Base-by-base conservation (phyloP, 768 basidiomycete genomes). In the Rhodotorula paludigena region DNA sequence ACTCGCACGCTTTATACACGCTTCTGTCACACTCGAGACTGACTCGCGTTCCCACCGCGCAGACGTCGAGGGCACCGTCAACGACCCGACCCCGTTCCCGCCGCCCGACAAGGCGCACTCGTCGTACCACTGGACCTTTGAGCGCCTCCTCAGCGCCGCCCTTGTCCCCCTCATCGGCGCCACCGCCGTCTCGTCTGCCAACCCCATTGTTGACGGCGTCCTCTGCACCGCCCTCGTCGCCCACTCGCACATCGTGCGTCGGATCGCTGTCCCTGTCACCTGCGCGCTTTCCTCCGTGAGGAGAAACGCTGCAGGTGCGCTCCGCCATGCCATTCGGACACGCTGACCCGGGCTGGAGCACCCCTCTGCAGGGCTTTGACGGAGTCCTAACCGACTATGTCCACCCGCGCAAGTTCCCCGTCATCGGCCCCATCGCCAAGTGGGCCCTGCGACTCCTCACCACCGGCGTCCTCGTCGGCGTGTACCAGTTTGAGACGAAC, bases 401-500 rank as follows among this genome's bases (percentile, higher is more conserved):
- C 53, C 92, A 97, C 80, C 81, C 84, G 33, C 89, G 94, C 79
- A 98, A 99, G 80, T 96, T 89, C 83, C 90, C 92, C n/a, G 72
- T 86, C 51, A 58, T 92, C 65, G 92, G 90, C 18, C 85, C 81
- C 1, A 60, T 86, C 53, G 74, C 78, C 20, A 85, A 81, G n/a
- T 98, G 94, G 94, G 78, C 81, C 14, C 82, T 97, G 62, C 84
- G 92, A 54, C 79, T 84, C 11, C 81, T 86, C 10, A 97, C 96
- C 36, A 84, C 87, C 45, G 90, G 86, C 30, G 85, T 89, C 9
- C 82, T 92, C 58, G 85, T 91, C 52, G 94, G 96, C 23, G 84
- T 97, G 11, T 99, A 96, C 81, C 89, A 96, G 79, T 97, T 98
- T 82, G 97, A 98, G 81, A 97, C 96, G 49, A 92, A 94, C 77